A percentile compares a stretch with the other conserved stretches of the same genome.
These are phyloP conservation scores for Dactylellina sp. DNA, from an alignment of 2,329 filamentous ascomycete genomes.

Conservation along the genomic window DNA sequence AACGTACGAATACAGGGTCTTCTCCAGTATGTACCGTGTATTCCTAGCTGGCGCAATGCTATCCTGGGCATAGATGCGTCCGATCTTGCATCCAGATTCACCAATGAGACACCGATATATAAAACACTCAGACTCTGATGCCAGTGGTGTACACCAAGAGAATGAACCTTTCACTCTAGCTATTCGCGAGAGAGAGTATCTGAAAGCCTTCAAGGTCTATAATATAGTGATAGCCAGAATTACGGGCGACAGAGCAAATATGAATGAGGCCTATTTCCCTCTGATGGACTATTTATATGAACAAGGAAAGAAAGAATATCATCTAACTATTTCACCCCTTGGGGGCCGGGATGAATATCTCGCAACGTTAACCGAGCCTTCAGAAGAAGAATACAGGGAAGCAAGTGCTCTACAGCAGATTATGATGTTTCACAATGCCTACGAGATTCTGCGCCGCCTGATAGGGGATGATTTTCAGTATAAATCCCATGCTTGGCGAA, in stretches of 20 bases:
- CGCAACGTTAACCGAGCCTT: not conserved
- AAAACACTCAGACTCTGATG: not conserved
- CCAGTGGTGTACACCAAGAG: not conserved
- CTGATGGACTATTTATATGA: not conserved
- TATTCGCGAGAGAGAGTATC: not conserved
- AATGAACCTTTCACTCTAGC: not conserved
- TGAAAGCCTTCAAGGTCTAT: not conserved
- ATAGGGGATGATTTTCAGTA: not conserved
- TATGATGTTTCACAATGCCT: conserved; percentile 12
- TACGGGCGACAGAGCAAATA: not conserved
- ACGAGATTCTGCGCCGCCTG: conserved; percentile 12
- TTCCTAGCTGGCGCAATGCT: conserved; percentile 19
- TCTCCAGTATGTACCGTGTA: conserved; percentile 22
- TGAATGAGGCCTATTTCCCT: not conserved
- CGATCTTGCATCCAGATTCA: conserved; percentile 1
- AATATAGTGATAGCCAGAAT: not conserved
- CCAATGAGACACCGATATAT: conserved; percentile 4
- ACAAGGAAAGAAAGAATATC: not conserved
- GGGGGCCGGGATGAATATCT: too few species aligned
- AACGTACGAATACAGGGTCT: not conserved
- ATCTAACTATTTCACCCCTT: not conserved
- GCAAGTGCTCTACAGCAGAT: conserved; percentile 9
- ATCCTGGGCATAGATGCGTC: not conserved
- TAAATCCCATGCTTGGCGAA: not conserved
- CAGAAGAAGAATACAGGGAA: conserved; percentile 15